These are phyloP conservation scores for Eucalyptus curtisii DNA, from an alignment of 345 rosid genomes.

Conservation along the genomic window DNA sequence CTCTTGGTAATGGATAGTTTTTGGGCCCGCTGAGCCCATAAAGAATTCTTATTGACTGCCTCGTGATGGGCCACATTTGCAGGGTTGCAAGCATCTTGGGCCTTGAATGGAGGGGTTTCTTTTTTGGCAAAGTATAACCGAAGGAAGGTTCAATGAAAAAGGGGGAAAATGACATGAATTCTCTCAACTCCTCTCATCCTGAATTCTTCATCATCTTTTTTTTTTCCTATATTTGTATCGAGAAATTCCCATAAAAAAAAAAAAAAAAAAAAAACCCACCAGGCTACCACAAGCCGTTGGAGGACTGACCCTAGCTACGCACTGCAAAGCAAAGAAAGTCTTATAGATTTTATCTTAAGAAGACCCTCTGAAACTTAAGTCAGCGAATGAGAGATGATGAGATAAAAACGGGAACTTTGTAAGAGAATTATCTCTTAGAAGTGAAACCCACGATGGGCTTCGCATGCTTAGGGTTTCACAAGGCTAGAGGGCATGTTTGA, in stretches of 20 bases:
- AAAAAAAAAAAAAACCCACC: not conserved
- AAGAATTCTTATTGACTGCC: not conserved
- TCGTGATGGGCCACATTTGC: not conserved
- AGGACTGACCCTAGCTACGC: not conserved
- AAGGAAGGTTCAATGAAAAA: not conserved
- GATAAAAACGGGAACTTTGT: accelerated
- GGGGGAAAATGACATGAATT: not conserved
- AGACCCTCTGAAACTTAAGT: not conserved
- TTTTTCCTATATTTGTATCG: not conserved
- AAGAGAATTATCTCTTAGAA: accelerated
- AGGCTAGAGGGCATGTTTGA: not conserved
- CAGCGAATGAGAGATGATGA: not conserved
- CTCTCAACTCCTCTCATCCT: not conserved
- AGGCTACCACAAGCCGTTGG: accelerated
- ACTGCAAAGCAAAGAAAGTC: accelerated
- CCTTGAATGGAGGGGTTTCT: not conserved
- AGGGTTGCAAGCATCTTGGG: not conserved
- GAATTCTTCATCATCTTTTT: not conserved
- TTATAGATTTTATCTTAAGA: not conserved
- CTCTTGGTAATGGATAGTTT: not conserved
- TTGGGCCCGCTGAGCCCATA: not conserved
- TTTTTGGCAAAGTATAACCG: not conserved
- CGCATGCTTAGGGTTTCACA: not conserved
- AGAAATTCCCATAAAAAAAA: not conserved
- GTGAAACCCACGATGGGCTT: not conserved